Evolutionary conservation across 768 basidiomycete genomes (phyloP), one percentile per base, ranked within the genome.

Genomic region (Lentinus brumalis): DNA sequence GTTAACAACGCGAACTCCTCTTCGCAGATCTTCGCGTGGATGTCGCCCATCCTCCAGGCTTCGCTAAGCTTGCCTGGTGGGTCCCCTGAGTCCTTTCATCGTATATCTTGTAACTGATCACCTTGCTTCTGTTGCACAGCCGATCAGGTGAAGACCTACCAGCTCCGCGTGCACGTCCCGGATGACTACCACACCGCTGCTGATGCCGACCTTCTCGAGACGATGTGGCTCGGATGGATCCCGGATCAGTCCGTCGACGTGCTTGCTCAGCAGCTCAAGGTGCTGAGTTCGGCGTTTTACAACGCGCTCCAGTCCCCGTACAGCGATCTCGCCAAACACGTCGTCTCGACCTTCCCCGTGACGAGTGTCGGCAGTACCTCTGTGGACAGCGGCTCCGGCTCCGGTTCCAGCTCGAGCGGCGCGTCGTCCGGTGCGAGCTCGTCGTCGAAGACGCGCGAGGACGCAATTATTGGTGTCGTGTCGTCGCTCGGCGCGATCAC

Each of bases 391-490:
- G 67, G 64, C 18, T 64, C 59, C 21, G 68, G 66, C 14, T 64
- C 67, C 32, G 66, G 66, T 9, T 66, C 61, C 14, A 57, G 47
- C 4, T 66, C 71, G 1, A 74, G 69, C 71, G n/a, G 62, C 64
- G 21, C 57, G 2, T 30, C 54, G 6, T 50, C 61, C 21, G 35
- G 55, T 18, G 51, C 41, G 7, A 49, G 62, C 41, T 64, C 63
- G 21, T 62, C 68, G n/a, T 75, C 76, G 56, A 84, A 82, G 67
- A 77, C 80, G 15, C 81, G 92, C 12, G 83, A 90, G 69, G 86
- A 96, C 65, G 92, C 92, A 29, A 94, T 96, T 70, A 95, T 97
- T 62, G 95, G 95, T 21, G 93, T 96, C 4, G 91, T 94, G 63
- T 86, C 83, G 42, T 86, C 89, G 2, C 82, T 96, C 18, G 94